A percentile compares a stretch with the other conserved stretches of the same genome.
Conservation (phyloP, 2,329 filamentous ascomycete genomes). For the Phoma herbarum region DNA sequence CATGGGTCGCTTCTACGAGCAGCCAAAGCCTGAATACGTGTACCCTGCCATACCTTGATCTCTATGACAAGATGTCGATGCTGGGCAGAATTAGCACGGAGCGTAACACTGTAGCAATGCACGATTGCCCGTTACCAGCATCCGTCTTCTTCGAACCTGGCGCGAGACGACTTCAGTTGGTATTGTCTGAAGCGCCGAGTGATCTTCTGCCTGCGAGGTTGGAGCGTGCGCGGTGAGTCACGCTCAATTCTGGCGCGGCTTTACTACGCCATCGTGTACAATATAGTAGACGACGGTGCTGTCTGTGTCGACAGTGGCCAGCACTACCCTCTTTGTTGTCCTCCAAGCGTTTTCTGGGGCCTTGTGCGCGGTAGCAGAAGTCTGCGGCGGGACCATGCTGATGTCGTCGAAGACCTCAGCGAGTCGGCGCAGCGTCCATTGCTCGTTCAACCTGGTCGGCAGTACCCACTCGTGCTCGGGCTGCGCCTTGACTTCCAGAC, state of each 20-base stretch:
- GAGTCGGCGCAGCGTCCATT: constrained; percentile 73
- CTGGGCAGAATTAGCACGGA: constrained; percentile 23
- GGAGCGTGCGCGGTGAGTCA: constrained; percentile 2
- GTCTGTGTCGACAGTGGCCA: constrained; percentile 79
- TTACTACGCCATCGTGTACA: constrained; percentile 86
- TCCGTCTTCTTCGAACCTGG: background rate
- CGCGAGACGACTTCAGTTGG: background rate
- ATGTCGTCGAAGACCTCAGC: constrained; percentile 73
- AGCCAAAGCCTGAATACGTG: constrained; percentile 48
- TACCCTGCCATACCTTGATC: constrained; percentile 41
- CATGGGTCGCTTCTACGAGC: constrained; percentile 55
- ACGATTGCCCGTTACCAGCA: constrained; percentile 15
- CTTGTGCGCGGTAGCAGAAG: constrained; percentile 20
- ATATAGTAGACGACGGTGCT: constrained; percentile 87
- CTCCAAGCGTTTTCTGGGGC: constrained; percentile 52
- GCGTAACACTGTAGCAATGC: constrained; percentile 5
- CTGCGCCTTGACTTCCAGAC: constrained; percentile 55
- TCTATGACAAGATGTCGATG: background rate
- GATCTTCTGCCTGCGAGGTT: background rate
- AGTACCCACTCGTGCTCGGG: constrained; percentile 75
- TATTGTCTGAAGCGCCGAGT: background rate
- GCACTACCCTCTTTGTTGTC: constrained; percentile 71
- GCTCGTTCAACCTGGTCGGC: constrained; percentile 75
- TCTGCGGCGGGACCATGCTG: constrained; percentile 52
- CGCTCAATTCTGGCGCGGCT: constrained; percentile 78